Conservation (phyloP, 306 rosid genomes). For the Coriaria nepalensis region DNA sequence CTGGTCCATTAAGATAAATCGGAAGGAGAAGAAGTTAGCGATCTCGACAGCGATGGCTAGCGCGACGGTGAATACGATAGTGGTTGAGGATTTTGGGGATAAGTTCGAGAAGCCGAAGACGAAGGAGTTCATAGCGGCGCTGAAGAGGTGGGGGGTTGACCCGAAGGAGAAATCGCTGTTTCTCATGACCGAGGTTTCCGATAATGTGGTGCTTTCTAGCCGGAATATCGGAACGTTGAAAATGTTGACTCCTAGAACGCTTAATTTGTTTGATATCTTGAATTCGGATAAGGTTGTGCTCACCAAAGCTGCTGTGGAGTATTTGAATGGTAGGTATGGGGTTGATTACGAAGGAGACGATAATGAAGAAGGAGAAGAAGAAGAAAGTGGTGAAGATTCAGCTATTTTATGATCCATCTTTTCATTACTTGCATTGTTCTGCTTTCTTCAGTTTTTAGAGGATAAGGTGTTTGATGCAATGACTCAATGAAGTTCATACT, state of each 20-base stretch:
- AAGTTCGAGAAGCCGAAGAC: conserved; percentile 77
- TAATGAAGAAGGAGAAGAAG: conserved; percentile 25
- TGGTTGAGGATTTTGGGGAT: conserved; percentile 65
- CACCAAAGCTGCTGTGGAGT: conserved; percentile 58
- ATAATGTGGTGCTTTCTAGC: conserved; percentile 57
- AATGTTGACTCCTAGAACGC: conserved; percentile 77
- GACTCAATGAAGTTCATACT: too few species aligned
- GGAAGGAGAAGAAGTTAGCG: conserved; percentile 80
- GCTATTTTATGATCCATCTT: background rate
- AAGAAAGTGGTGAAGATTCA: conserved; percentile 27
- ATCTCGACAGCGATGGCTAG: conserved; percentile 78
- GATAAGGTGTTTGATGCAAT: background rate
- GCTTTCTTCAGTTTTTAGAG: background rate
- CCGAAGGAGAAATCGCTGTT: conserved; percentile 65
- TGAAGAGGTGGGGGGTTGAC: conserved; percentile 89
- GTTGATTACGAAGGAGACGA: conserved; percentile 22
- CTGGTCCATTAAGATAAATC: conserved; percentile 75
- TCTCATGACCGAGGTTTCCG: conserved; percentile 53
- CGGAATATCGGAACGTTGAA: conserved; percentile 72
- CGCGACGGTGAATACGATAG: conserved; percentile 56
- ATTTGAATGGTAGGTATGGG: conserved; percentile 69
- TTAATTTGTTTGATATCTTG: conserved; percentile 74
- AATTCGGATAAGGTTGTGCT: conserved; percentile 78
- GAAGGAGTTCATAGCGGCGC: conserved; percentile 65
- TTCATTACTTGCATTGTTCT: background rate